These are phyloP conservation scores for Salix dunnii DNA, from an alignment of 345 rosid genomes.

Conservation along the genomic window DNA sequence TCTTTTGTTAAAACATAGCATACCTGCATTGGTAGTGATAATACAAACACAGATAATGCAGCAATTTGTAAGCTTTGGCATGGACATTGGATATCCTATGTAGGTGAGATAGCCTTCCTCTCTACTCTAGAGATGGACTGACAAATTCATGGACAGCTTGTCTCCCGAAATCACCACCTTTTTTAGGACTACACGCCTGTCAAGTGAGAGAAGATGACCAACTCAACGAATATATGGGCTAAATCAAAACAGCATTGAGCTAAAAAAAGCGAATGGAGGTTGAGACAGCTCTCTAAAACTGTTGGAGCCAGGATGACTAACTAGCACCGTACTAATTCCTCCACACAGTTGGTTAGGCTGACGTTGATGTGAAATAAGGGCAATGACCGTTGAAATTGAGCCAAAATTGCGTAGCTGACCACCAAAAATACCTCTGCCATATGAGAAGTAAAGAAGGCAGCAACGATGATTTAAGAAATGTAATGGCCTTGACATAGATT, in stretches of 20 bases:
- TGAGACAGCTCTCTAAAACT: neutral
- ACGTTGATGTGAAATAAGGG: neutral
- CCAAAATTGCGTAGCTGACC: neutral
- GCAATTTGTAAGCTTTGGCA: neutral
- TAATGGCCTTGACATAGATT: neutral
- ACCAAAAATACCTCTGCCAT: neutral
- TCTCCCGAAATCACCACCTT: neutral
- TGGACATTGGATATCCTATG: too few relatives aligned
- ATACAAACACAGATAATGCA: neutral
- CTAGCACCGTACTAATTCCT: conserved; percentile 1
- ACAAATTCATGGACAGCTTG: neutral
- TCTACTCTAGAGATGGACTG: neutral
- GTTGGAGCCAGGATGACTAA: conserved; percentile 12
- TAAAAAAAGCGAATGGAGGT: conserved; percentile 5
- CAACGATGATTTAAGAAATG: conserved; percentile 4
- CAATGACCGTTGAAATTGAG: neutral
- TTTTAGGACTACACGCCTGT: neutral
- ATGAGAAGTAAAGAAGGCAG: neutral
- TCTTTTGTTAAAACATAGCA: neutral
- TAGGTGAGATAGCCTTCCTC: too few relatives aligned
- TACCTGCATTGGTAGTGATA: too few relatives aligned
- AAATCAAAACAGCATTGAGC: neutral
- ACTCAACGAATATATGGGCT: neutral
- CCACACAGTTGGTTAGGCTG: neutral
- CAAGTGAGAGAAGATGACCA: neutral